Evolutionary conservation across 179 eudicot genomes (phyloP).

Genomic region (Actinidia arguta): DNA sequence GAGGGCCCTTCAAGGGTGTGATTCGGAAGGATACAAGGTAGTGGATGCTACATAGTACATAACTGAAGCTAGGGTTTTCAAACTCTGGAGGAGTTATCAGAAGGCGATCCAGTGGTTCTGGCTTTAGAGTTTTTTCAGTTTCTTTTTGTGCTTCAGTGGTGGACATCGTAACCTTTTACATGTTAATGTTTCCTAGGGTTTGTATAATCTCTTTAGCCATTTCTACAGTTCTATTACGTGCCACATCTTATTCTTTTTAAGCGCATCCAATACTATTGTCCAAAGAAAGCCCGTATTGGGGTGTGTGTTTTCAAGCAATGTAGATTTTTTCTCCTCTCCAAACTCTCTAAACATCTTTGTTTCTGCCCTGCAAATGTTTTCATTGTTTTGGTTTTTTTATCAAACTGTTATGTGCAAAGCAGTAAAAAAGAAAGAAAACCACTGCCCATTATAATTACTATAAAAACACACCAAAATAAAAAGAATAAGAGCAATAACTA

Average conservation of each 20-base stretch:
- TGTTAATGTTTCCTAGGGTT: background rate
- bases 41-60: slow-evolving; percentile 52
- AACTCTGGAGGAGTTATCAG: background rate
- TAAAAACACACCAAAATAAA: too few relatives aligned
- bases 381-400: too few relatives aligned
- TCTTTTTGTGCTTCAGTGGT: background rate
- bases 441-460: too few relatives aligned
- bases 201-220: background rate
- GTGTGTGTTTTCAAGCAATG: too few relatives aligned
- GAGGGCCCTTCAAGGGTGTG: slow-evolving; percentile 40
- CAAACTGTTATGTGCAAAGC: too few relatives aligned
- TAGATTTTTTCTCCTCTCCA: too few relatives aligned
- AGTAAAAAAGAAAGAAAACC: too few relatives aligned
- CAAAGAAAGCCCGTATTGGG: too few relatives aligned
- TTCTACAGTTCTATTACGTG: background rate
- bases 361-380: too few relatives aligned
- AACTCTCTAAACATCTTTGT: too few relatives aligned
- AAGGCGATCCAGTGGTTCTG: background rate
- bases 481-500: too few relatives aligned
- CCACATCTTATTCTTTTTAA: background rate
- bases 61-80: slow-evolving; percentile 8
- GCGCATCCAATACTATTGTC: too few relatives aligned
- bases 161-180: background rate
- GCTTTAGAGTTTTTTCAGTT: background rate
- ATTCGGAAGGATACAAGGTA: slow-evolving; percentile 61